A percentile compares a stretch with the other conserved stretches of the same genome.
Evolutionary conservation across 768 basidiomycete species (phyloP).

Genomic region (Russula virescens): DNA sequence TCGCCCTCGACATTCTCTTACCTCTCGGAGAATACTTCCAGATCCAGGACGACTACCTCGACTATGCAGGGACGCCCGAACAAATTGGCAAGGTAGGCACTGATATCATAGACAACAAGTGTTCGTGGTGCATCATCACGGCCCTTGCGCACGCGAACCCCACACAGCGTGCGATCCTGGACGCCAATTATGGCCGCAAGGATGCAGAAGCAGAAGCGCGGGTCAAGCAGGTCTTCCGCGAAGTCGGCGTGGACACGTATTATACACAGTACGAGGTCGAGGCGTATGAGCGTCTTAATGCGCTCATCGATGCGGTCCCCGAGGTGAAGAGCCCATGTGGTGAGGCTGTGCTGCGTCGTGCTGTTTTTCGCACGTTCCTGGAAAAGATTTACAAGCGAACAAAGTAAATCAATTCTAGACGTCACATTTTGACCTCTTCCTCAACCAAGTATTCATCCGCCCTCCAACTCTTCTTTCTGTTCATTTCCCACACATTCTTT

Average conservation of each 20-base stretch:
- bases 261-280: slow-evolving; percentile 79
- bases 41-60: slow-evolving; percentile 95
- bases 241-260: slow-evolving; percentile 54
- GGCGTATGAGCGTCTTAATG: slow-evolving; percentile 58
- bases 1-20: slow-evolving; percentile 75
- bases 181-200: slow-evolving; percentile 63
- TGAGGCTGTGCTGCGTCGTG: slow-evolving; percentile 43
- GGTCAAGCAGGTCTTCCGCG: slow-evolving; percentile 69
- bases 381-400: slow-evolving; percentile 72
- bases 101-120: slow-evolving; percentile 98
- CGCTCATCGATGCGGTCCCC: slow-evolving; percentile 66
- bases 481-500: no score
- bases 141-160: slow-evolving; percentile 58
- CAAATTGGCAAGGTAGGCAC: slow-evolving; percentile 96
- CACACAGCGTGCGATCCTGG: slow-evolving; percentile 53
- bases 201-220: slow-evolving; percentile 48
- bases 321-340: slow-evolving; percentile 39
- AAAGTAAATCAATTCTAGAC: slow-evolving; percentile 34
- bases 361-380: slow-evolving; percentile 82
- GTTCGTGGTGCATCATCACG: slow-evolving; percentile 91
- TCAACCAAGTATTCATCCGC: no score
- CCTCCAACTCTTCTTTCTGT: no score
- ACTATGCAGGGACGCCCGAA: slow-evolving; percentile 85
- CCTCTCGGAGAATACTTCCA: slow-evolving; percentile 98
- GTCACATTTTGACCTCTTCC: no score